Conservation (phyloP, 495 filamentous ascomycete species). For the Trichoderma virens region DNA sequence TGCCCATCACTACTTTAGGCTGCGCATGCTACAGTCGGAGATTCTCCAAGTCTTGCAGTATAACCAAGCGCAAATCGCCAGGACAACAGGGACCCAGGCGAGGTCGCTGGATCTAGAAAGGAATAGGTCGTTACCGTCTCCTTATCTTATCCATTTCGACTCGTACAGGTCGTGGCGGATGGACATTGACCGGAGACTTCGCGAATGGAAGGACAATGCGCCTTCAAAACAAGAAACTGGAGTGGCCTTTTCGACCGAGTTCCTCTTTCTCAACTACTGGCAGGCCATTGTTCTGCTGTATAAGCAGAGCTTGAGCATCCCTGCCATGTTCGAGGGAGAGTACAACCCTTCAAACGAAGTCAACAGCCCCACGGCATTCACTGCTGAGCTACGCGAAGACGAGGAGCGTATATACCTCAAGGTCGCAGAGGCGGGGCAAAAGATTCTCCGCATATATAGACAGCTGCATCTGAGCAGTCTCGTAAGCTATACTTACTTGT, state of each 20-base stretch:
- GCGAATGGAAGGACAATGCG: constrained; percentile 79
- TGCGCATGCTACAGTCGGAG: constrained; percentile 89
- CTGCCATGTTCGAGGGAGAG: constrained; percentile 72
- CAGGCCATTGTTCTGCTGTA: constrained; percentile 97
- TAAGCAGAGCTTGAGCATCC: constrained; percentile 83
- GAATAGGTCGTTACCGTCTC: constrained; percentile 70
- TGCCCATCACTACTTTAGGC: constrained; percentile 82
- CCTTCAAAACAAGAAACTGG: constrained; percentile 71
- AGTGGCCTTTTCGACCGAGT: constrained; percentile 77
- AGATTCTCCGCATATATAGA: constrained; percentile 82
- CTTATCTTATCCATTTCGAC: constrained; percentile 76
- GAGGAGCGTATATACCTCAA: constrained; percentile 88
- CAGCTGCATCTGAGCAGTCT: constrained; percentile 80
- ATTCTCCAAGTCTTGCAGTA: constrained; percentile 90
- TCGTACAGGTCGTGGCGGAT: constrained; percentile 82
- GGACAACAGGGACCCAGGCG: constrained; percentile 52
- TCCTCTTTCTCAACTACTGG: constrained; percentile 94
- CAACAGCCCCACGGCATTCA: constrained; percentile 37
- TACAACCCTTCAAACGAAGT: constrained; percentile 56
- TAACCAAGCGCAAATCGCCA: constrained; percentile 61
- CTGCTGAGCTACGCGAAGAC: constrained; percentile 60
- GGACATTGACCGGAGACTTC: constrained; percentile 76
- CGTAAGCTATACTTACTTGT: constrained; percentile 92
- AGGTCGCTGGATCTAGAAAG: constrained; percentile 45
- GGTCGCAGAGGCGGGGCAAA: constrained; percentile 89